A percentile compares a stretch with the other conserved stretches of the same genome.
These are phyloP conservation scores for Fonsecaea nubica DNA, from an alignment of 2,329 filamentous ascomycete genomes.

Conservation along the genomic window DNA sequence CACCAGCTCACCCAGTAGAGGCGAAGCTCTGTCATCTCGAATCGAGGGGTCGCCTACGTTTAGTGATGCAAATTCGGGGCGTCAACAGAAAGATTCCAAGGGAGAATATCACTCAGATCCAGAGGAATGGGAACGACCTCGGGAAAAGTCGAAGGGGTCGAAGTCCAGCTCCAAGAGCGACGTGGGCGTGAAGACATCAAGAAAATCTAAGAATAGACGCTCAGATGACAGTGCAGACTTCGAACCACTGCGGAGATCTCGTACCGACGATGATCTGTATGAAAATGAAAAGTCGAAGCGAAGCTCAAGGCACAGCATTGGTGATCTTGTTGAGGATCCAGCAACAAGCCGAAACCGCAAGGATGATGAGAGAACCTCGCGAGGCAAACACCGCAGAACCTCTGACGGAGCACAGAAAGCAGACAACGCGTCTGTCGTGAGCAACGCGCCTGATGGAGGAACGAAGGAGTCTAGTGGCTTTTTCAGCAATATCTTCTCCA, in stretches of 20 bases:
- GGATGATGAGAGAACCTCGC: constrained; percentile 43
- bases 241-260: constrained; percentile 30
- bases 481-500: constrained; percentile 47
- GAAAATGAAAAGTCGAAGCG: constrained; percentile 44
- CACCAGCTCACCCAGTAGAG: background rate
- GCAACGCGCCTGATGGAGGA: constrained; percentile 35
- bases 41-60: constrained; percentile 15
- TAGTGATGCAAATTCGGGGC: constrained; percentile 21
- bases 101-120: constrained; percentile 33
- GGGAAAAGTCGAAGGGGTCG: constrained; percentile 15
- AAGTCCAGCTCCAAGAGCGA: constrained; percentile 30
- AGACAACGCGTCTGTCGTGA: constrained; percentile 28
- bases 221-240: constrained; percentile 15
- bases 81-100: constrained; percentile 16
- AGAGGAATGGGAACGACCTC: constrained; percentile 32
- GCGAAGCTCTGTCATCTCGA: constrained; percentile 7
- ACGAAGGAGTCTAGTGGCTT: constrained; percentile 46
- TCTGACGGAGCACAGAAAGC: constrained; percentile 39
- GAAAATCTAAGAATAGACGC: background rate
- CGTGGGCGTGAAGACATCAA: constrained; percentile 21
- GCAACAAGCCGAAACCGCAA: constrained; percentile 46
- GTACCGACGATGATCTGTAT: constrained; percentile 29
- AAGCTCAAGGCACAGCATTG: constrained; percentile 43
- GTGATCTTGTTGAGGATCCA: constrained; percentile 48
- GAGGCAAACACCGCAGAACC: constrained; percentile 42